Evolutionary conservation across 2,329 filamentous ascomycete species (phyloP), one percentile per base, ranked within the genome.

Genomic region (Dichotomopilus funicola): DNA sequence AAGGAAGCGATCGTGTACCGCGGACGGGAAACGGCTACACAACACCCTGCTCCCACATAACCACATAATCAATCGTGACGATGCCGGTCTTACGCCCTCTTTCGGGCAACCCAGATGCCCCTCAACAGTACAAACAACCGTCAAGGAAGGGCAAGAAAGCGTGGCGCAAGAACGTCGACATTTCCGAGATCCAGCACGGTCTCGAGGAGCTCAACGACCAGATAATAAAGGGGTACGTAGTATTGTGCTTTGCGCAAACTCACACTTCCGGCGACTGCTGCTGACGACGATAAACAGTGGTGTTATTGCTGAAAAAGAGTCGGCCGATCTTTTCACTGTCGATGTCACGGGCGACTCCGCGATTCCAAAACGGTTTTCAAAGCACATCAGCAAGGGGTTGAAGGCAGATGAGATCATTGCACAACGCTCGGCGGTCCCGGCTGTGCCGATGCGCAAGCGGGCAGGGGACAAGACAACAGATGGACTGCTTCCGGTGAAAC

Each of bases 71-170:
- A n/a, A 1, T 40, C 5, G 27, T 13, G 52, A 61, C 51, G 53
- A 84, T 84, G 81, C 78, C 80, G n/a, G 73, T 79, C 33, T 64
- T 83, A 34, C 71, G 73, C 62, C 72, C 74, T 48, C 72, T 71
- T 49, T 71, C 75, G 42, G 78, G 73, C 57, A 73, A 79, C 38
- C 72, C 73, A 10, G 73, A 78, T 38, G 87, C 89, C 13, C 91
- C 91, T 9, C 83, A 86, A 60, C 89, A 95, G 63, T 85, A 87
- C 73, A 91, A 83, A 61, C 94, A 99, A 72, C 83, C 91, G 33
- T 97, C 92, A 5, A 82, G 94, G 69, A 99, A 99, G 71, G 94
- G 95, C 65, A 97, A 97, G 75, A 97, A 95, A 76, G 92, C 94
- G 36, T 99, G 94, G 94, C 83, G 94, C 68, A 99, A 97, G 72